Conservation (phyloP, 2,329 filamentous ascomycete species). For the Colletotrichum tamarilloi region DNA sequence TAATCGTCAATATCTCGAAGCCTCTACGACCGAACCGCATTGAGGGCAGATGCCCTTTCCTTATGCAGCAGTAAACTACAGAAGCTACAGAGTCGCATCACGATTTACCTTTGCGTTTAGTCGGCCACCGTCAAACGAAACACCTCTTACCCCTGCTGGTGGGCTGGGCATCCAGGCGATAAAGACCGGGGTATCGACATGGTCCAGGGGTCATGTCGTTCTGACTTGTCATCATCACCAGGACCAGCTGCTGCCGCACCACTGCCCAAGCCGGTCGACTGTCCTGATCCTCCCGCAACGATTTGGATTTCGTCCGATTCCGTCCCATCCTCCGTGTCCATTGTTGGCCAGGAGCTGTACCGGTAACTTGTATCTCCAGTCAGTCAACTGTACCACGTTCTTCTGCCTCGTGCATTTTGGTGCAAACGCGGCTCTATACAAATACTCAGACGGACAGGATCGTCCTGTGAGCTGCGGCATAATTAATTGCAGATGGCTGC, state of each 20-base stretch:
- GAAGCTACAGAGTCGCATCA: conserved; percentile 23
- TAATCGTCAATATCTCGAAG: neutral
- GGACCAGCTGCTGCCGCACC: neutral
- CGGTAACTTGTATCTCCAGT: neutral
- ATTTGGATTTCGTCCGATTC: conserved; percentile 24
- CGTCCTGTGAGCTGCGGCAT: conserved; percentile 21
- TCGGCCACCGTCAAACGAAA: conserved; percentile 22
- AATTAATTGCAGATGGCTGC: neutral
- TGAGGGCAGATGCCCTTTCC: neutral
- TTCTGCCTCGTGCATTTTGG: neutral
- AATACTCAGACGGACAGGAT: neutral
- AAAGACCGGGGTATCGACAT: conserved; percentile 19
- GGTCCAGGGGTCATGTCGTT: conserved; percentile 23
- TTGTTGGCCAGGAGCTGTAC: neutral
- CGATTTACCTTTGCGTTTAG: conserved; percentile 10
- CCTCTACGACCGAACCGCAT: neutral
- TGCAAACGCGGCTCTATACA: neutral
- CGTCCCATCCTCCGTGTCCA: neutral
- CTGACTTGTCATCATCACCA: conserved; percentile 20
- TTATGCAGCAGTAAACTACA: conserved; percentile 12
- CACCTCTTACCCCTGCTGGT: conserved; percentile 17
- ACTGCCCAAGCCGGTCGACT: neutral
- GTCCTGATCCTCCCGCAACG: conserved; percentile 8
- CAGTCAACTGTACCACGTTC: conserved; percentile 5
- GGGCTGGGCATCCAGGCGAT: conserved; percentile 19